Evolutionary conservation across 805 yeast genomes (phyloP), one percentile per base, ranked within the genome.

Genomic region (Cyberlindnera nakhonratchasimensis): DNA sequence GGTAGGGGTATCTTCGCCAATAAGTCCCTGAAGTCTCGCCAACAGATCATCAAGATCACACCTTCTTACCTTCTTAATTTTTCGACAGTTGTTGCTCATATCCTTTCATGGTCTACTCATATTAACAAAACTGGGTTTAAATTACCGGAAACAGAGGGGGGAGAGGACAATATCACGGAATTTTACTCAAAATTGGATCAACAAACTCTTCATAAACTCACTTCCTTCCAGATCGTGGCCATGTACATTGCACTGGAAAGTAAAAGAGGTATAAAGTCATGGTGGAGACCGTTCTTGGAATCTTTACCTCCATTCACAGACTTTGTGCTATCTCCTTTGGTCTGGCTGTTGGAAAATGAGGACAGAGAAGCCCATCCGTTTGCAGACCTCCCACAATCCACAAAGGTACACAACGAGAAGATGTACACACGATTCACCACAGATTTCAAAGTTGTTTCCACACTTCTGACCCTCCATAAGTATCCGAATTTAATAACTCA

Each of bases 241-340:
- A 52, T 82, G 42, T 84, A 68, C 51, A 40, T 80, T 3, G 59
- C 66, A 5, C 53, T 75, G 13, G 86, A 80, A 50, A 49, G 42
- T 2, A 54, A 53, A 28, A 58, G 82, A 37, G 61, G 56, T 1
- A 32, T 42, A 1, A 47, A 47, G 3, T 77, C 84, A 1, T 79
- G 70, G 54, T 87, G 95, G 95, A 56, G 59, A 31, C 86, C 87
- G 0, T 86, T 86, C 57, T 59, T 86, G 10, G 70, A 72, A 25
- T 73, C 78, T 49, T 69, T 87, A 44, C 96, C 96, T 0, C 55
- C 65, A 0, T 45, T 66, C 12, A 56, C 63, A 0, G 89, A 82
- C 31, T 74, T 87, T 41, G 50, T 52, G 0, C 48, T 69, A 0
- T 68, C 81, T 2, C 96, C 96, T 1, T 61, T 86, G 29, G 64